Base-by-base conservation (phyloP, 192 early-diverging fungal genomes). In the Backusella circina region DNA sequence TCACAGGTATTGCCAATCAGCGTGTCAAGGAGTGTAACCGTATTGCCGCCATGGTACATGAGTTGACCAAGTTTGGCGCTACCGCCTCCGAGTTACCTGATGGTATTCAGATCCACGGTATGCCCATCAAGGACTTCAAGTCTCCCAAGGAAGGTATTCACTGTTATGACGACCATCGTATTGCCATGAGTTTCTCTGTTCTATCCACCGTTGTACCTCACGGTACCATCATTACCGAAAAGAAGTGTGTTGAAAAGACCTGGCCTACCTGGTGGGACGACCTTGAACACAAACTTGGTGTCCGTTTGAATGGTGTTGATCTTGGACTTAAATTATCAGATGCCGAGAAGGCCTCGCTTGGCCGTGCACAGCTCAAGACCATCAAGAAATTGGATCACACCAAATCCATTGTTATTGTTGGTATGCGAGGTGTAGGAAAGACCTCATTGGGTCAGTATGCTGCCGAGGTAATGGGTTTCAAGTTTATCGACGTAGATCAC, bases 211-310 rank as follows among this genome's bases (percentile, higher is more conserved):
- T 91, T 35, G 87, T 94, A 21, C 90, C 93, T 18, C 76, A 81
- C 15, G 93, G 92, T 7, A 89, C 91, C 0, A 88, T 90, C 75
- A 90, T 99, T 67, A 89, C 87, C 69, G 98, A 99, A 83, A 96
- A 96, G 81, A 93, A 95, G 77, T 99, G 98, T 80, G 97, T 98
- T 5, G 98, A 96, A 79, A 99, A 99, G 87, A 99, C 98, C 1
- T 99, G 98, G 98, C 98, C 98, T 30, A 90, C 86, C 65, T 99
- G 98, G 98, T 99, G 98, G 98, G 97, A 99, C 72, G 90, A 93
- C 47, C 85, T 99, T 10, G 93, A 94, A 61, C 87, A 90, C 74
- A 90, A 90, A 30, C 83, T 99, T 41, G 91, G 91, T 26, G 92
- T 91, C 7, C 82, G 83, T 6, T 77, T 84, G 3, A 76, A 84